Evolutionary conservation across 306 rosid species (phyloP).

Genomic region (Cyclanthera cordifolia): DNA sequence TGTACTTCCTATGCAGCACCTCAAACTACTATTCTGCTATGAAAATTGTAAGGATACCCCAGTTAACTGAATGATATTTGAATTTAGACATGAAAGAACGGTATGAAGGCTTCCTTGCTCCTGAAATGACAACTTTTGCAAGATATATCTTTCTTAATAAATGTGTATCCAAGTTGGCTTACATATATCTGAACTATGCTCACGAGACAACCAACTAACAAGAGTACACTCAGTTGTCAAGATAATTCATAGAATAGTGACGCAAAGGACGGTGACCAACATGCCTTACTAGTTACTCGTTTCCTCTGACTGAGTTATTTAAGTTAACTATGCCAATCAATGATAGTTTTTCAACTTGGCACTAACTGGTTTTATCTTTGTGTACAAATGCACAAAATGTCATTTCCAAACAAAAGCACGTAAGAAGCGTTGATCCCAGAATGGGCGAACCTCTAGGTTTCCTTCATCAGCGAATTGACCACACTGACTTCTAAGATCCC

Average conservation of each 20-base stretch:
- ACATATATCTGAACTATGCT: not conserved
- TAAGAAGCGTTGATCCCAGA: not conserved
- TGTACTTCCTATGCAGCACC: not conserved
- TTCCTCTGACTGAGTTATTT: not conserved
- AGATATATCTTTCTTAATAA: not conserved
- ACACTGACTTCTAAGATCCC: not conserved
- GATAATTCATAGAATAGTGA: not conserved
- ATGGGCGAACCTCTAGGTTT: not conserved
- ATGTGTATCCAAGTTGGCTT: not conserved
- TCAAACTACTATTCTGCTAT: not conserved
- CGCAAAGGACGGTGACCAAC: no score
- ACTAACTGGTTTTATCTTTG: not conserved
- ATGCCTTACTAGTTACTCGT: not conserved
- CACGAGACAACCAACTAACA: not conserved
- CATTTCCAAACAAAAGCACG: not conserved
- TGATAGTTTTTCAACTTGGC: not conserved
- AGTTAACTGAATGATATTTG: not conserved
- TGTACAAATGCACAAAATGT: not conserved
- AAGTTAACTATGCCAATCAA: not conserved
- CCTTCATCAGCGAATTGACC: not conserved
- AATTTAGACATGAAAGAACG: not conserved
- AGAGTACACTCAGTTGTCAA: not conserved
- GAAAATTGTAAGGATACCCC: not conserved
- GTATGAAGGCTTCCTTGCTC: not conserved
- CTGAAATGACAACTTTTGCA: not conserved